A percentile compares a stretch with the other conserved stretches of the same genome.
phyloP scores from a whole-genome alignment of 345 rosid species.

The Hibiscus trionum region DNA sequence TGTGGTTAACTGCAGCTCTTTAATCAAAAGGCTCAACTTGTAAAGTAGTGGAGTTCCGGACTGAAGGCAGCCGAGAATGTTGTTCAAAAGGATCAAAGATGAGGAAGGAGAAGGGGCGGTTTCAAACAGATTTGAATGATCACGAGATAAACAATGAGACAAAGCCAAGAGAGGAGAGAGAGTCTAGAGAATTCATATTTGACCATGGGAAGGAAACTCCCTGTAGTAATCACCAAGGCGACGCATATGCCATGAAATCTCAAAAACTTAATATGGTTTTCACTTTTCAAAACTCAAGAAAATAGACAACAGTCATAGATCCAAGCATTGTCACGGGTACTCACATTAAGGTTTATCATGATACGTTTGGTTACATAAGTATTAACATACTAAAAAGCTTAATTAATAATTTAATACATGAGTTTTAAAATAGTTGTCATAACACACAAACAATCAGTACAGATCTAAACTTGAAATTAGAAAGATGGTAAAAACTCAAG shows the following conservation, averaged over 20 bases:
- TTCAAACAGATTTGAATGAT: neutral
- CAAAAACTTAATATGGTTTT: neutral
- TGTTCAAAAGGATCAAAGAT: conserved; percentile 2
- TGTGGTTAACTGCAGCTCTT: neutral
- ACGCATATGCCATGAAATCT: neutral
- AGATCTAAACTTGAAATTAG: too few species aligned
- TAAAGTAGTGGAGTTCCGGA: neutral
- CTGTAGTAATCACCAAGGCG: neutral
- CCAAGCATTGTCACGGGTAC: neutral
- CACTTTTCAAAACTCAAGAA: neutral
- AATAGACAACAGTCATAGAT: neutral
- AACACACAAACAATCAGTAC: too few species aligned
- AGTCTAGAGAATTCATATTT: neutral
- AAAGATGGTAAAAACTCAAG: too few species aligned
- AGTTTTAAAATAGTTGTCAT: too few species aligned
- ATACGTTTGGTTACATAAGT: neutral
- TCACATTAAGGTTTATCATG: neutral
- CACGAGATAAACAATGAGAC: neutral
- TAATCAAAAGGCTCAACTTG: neutral
- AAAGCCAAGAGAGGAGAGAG: conserved; percentile 1
- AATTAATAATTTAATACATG: too few species aligned
- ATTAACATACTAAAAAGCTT: neutral
- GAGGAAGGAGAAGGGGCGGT: conserved; percentile 14
- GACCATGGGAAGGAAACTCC: neutral
- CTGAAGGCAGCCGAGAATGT: neutral